Conservation (phyloP, 805 yeast genomes). For the Lipomyces kockii region DNA sequence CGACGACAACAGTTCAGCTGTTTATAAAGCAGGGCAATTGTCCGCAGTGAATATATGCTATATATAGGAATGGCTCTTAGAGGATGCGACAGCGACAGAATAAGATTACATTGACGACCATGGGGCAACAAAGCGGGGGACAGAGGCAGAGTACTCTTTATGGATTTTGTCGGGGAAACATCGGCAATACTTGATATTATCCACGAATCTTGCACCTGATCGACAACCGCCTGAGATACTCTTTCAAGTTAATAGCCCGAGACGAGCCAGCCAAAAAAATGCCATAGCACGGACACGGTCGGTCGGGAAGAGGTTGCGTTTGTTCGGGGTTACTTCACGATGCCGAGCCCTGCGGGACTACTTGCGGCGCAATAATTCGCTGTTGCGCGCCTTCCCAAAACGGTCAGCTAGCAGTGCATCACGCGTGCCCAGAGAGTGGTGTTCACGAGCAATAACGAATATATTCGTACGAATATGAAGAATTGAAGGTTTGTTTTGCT, state of each 20-base stretch:
- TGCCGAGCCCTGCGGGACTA: background rate
- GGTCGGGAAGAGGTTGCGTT: background rate
- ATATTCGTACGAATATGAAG: too few relatives aligned
- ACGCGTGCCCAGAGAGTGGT: too few relatives aligned
- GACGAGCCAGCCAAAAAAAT: background rate
- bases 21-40: background rate
- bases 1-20: background rate
- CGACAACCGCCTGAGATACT: background rate
- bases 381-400: background rate
- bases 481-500: too few relatives aligned
- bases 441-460: too few relatives aligned
- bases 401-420: background rate
- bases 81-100: background rate
- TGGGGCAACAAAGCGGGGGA: background rate
- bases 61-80: background rate
- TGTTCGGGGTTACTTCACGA: background rate
- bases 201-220: background rate
- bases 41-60: background rate
- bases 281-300: background rate
- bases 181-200: background rate
- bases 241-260: background rate
- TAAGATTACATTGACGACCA: background rate
- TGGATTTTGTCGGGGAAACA: background rate
- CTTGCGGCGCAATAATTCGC: background rate
- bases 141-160: background rate